Conservation (phyloP, 805 yeast species). For the Clavispora fructus region DNA sequence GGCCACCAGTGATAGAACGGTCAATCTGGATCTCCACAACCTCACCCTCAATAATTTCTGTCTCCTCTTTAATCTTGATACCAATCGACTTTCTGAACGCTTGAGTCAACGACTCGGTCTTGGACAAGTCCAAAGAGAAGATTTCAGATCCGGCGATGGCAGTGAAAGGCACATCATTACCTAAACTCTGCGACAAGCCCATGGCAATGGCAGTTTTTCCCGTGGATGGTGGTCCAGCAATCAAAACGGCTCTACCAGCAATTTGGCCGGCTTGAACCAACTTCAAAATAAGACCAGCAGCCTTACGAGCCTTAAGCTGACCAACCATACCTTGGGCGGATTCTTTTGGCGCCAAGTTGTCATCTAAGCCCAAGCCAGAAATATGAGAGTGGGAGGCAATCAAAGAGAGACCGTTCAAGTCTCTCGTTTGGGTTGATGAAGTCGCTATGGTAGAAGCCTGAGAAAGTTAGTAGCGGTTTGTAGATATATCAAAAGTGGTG, state of each 20-base stretch:
- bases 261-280: slow-evolving; percentile 92
- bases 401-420: slow-evolving; percentile 51
- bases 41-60: slow-evolving; percentile 97
- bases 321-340: slow-evolving; percentile 95
- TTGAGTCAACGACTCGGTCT: slow-evolving; percentile 95
- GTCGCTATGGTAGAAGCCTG: slow-evolving; percentile 14
- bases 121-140: slow-evolving; percentile 84
- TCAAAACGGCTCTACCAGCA: slow-evolving; percentile 92
- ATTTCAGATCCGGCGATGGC: slow-evolving; percentile 93
- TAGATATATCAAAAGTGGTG: too few relatives aligned
- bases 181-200: slow-evolving; percentile 77
- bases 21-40: slow-evolving; percentile 96
- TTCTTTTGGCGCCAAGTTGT: slow-evolving; percentile 74
- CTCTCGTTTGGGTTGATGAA: slow-evolving; percentile 23
- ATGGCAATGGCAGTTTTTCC: slow-evolving; percentile 98
- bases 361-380: slow-evolving; percentile 94
- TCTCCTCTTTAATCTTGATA: slow-evolving; percentile 90
- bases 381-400: slow-evolving; percentile 99
- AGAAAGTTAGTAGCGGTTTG: slow-evolving; percentile 7
- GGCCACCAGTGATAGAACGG: slow-evolving; percentile 93
- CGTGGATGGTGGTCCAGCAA: slow-evolving; percentile 98
- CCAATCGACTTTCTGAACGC: slow-evolving; percentile 96
- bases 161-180: slow-evolving; percentile 86
- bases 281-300: slow-evolving; percentile 90
- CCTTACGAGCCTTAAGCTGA: slow-evolving; percentile 88